Evolutionary conservation across 2,329 filamentous ascomycete genomes (phyloP), one percentile per base, ranked within the genome.

Genomic region (Trichoderma sp.): DNA sequence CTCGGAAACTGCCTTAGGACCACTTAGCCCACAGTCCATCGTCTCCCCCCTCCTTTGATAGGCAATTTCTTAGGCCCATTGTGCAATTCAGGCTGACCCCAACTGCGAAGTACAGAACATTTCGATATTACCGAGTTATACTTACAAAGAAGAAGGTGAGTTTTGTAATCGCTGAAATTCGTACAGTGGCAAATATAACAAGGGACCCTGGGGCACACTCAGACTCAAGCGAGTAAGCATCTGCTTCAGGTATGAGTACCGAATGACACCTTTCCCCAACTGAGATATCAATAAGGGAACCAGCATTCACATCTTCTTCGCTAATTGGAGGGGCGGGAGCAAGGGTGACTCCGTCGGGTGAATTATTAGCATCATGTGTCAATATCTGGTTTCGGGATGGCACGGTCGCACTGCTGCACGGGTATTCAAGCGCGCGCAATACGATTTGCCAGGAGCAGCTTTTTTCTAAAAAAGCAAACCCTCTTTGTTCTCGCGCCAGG

Each of bases 381-480:
- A 73, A 73, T 64, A 75, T 74, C 74, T 75, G 71, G 66, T 74
- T 77, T 75, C 76, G 76, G 76, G 77, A 80, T 79, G 78, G 71
- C 74, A 79, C 76, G 74, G 78, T 80, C 73, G 72, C 77, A 80
- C 75, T 73, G 72, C 65, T 70, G 24, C 43, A 60, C 66, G 71
- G 71, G 71, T 56, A 24, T 24, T 30, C 34, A 36, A 58, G 43
- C 47, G 68, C 58, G 47, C 39, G 67, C 39, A 36, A 70, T 53
- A 28, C 70, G 39, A 71, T 71, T 66, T 60, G 43, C 70, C 24
- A 39, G 21, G 30, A 36, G 18, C 32, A 53, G 24, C 30, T 28
- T 57, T 69, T 56, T 34, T 32, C 32, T 65, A 4, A 18, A 57
- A 36, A 14, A 30, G 21, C 24, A 36, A 43, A 30, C 53, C 18